Conservation (phyloP, 768 basidiomycete species). For the Gymnopilus dilepis region DNA sequence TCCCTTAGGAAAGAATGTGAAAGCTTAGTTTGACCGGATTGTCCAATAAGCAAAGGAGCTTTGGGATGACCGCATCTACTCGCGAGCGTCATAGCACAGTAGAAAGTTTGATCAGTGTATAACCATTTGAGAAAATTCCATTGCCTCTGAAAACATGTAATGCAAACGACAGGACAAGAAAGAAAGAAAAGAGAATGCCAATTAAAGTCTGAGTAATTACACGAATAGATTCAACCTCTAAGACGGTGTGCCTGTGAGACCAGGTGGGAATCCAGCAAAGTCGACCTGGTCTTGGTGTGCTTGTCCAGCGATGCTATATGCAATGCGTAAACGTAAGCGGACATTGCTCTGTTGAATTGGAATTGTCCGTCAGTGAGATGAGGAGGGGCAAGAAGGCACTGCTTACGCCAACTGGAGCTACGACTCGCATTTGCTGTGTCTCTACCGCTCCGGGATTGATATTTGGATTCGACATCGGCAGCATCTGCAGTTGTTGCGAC, state of each 20-base stretch:
- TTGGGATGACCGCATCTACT: no score
- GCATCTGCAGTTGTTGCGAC: constrained; percentile 98
- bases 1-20: no score
- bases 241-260: constrained; percentile 59
- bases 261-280: constrained; percentile 87
- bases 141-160: not conserved
- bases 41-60: no score
- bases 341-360: constrained; percentile 65
- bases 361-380: constrained; percentile 11
- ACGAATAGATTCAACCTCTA: constrained; percentile 23
- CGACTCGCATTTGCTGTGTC: constrained; percentile 94
- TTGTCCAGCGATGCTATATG: constrained; percentile 72
- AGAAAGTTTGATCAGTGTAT: no score
- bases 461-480: constrained; percentile 90
- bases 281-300: constrained; percentile 91
- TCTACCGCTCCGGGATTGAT: constrained; percentile 81
- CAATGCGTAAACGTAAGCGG: constrained; percentile 84
- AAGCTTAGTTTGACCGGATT: no score
- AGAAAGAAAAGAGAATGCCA: constrained; percentile 5
- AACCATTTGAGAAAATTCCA: not conserved
- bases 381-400: not conserved
- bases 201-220: constrained; percentile 19
- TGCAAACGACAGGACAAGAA: not conserved
- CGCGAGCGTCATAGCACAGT: no score
- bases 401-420: constrained; percentile 87